Base-by-base conservation (phyloP, 352 stramenopile genomes). In the Globisporangium spinosum region DNA sequence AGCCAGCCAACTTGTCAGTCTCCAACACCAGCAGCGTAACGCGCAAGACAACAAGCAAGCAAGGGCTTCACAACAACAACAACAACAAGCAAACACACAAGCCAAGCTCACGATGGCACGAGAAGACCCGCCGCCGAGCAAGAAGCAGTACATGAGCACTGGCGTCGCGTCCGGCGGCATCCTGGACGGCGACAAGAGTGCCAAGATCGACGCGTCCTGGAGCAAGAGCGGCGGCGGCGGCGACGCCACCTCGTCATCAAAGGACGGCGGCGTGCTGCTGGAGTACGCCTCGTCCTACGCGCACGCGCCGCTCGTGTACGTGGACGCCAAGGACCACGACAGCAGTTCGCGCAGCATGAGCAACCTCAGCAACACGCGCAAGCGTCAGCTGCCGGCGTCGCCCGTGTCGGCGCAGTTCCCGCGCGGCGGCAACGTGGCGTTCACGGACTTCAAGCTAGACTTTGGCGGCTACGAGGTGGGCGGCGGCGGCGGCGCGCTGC, bases 371-470 rank as follows among this genome's bases (percentile, higher is more conserved):
- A 80, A 69, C 43, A 73, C 68, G 23, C 77, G 77, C 63, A 84
- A 84, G 63, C 70, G 70, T n/a, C 70, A 73, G 62, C 67, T 70
- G 20, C 64, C 70, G 25, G 6, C 32, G 47, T 69, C 64, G 47
- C 64, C 65, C 56, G 49, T 63, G 58, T 77, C 64, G 66, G 34
- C 58, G 23, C 51, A 20, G 38, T 67, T 63, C 29, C 35, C 59
- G 12, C 59, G 51, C 38, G 66, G 66, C 47, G 56, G 56, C 32
- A 71, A 49, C 45, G 63, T 69, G 5, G 64, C 70, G 38, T 77
- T 85, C 49, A 77, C 75, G 6, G 78, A 87, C 64, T 76, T 91
- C 57, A 86, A 91, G 60, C 70, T 91, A 56, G 82, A 83, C 70
- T 89, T 87, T 64, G 73, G 77, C 23, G 79, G 79, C 61, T 84